Evolutionary conservation across 495 filamentous ascomycete genomes (phyloP).

Genomic region (Cudoniella acicularis): DNA sequence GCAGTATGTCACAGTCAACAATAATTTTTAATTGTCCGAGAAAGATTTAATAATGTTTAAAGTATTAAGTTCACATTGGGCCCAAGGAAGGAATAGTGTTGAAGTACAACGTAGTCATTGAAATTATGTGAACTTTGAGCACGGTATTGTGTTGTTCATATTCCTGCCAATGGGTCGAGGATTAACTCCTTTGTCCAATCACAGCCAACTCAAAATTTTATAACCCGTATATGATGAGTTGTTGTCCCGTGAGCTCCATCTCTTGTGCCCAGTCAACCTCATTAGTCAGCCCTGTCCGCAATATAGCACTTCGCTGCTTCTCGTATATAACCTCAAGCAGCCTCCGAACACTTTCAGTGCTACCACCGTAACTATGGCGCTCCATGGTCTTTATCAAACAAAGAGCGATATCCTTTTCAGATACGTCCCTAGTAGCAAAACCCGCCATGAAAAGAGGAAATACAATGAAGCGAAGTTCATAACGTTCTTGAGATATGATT

Average conservation of each 20-base stretch:
- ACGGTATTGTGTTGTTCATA: too few species aligned
- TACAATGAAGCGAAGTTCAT: slow-evolving; percentile 44
- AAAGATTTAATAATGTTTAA: too few species aligned
- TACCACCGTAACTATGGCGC: slow-evolving; percentile 47
- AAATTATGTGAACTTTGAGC: too few species aligned
- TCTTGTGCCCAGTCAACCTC: slow-evolving; percentile 46
- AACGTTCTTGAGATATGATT: slow-evolving; percentile 26
- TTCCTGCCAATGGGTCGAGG: too few species aligned
- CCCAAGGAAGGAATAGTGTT: too few species aligned
- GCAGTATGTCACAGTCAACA: too few species aligned
- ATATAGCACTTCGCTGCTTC: slow-evolving; percentile 35
- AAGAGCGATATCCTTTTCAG: slow-evolving; percentile 46
- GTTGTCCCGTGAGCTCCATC: slow-evolving; percentile 37
- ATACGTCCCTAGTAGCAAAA: slow-evolving; percentile 36
- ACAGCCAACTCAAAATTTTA: slow-evolving; percentile 10
- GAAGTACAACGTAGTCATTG: too few species aligned
- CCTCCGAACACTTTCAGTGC: slow-evolving; percentile 41
- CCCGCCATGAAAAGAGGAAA: slow-evolving; percentile 59
- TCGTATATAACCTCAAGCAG: slow-evolving; percentile 50
- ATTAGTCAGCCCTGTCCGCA: slow-evolving; percentile 31
- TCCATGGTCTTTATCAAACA: slow-evolving; percentile 48
- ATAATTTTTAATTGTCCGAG: too few species aligned
- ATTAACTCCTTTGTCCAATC: too few species aligned
- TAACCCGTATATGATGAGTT: slow-evolving; percentile 43
- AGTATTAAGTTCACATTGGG: too few species aligned